These are phyloP conservation scores for Moesziomyces globuligerus DNA, from an alignment of 1,284 basidiomycete genomes.

Conservation along the genomic window DNA sequence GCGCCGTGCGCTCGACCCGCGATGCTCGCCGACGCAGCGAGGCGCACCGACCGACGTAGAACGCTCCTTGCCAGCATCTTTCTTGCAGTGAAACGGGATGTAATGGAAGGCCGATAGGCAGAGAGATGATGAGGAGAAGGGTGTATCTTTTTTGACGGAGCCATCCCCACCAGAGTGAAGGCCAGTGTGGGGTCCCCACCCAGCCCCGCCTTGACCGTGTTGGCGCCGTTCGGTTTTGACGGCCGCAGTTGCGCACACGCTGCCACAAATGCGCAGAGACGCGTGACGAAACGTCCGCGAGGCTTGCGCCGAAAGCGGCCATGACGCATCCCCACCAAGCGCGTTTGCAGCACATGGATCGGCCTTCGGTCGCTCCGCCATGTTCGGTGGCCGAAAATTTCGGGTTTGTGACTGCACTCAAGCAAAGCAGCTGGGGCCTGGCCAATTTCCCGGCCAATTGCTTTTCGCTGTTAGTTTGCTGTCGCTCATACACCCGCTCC, in stretches of 20 bases:
- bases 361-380: too few relatives aligned
- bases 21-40: slow-evolving; percentile 1
- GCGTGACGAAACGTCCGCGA: neutral
- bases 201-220: neutral
- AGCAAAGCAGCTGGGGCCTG: too few relatives aligned
- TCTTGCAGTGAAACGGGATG: neutral
- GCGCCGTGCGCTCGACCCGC: neutral
- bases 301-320: neutral
- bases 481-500: too few relatives aligned
- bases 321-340: neutral
- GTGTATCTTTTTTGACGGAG: too few relatives aligned
- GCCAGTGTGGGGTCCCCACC: neutral
- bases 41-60: slow-evolving; percentile 15
- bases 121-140: neutral
- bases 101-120: neutral
- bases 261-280: neutral
- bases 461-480: neutral
- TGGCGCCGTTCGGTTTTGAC: slow-evolving; percentile 25
- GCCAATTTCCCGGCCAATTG: neutral
- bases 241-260: too few relatives aligned
- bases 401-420: neutral
- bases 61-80: slow-evolving; percentile 26
- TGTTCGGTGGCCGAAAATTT: slow-evolving; percentile 1
- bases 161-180: too few relatives aligned
- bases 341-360: too few relatives aligned